phyloP scores from a whole-genome alignment of 2,329 filamentous ascomycete species.

The Penicillium occitanis region DNA sequence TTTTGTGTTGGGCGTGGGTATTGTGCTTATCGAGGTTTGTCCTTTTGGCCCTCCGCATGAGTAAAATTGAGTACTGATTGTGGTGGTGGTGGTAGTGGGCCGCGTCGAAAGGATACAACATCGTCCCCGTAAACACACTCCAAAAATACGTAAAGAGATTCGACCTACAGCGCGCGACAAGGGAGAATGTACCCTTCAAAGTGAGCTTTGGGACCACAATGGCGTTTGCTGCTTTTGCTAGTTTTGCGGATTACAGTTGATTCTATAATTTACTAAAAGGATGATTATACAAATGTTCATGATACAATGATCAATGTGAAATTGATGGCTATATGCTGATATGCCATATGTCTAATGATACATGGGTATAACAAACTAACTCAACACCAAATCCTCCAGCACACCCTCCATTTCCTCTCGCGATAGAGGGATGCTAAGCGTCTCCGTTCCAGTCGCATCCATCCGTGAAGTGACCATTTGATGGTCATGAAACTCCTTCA shows the following conservation, averaged over 20 bases:
- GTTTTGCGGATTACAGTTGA: slow-evolving; percentile 32
- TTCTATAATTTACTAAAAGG: too few relatives aligned
- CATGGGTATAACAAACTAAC: slow-evolving; percentile 26
- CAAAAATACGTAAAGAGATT: slow-evolving; percentile 45
- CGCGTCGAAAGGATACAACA: slow-evolving; percentile 48
- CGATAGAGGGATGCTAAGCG: slow-evolving; percentile 79
- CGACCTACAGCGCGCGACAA: slow-evolving; percentile 40
- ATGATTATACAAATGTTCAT: too few relatives aligned
- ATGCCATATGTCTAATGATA: background rate
- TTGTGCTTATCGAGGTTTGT: slow-evolving; percentile 46
- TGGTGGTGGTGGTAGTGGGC: slow-evolving; percentile 37
- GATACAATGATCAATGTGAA: background rate
- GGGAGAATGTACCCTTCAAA: slow-evolving; percentile 47
- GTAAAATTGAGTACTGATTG: background rate
- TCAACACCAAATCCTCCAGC: slow-evolving; percentile 68
- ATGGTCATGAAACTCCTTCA: slow-evolving; percentile 98
- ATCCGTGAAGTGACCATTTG: slow-evolving; percentile 92
- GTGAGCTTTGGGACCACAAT: slow-evolving; percentile 48
- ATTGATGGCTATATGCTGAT: background rate
- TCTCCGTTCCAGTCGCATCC: slow-evolving; percentile 79
- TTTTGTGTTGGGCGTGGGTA: slow-evolving; percentile 44
- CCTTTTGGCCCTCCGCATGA: background rate
- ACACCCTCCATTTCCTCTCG: slow-evolving; percentile 87
- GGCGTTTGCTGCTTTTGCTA: slow-evolving; percentile 48
- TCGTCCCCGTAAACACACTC: slow-evolving; percentile 43